These are phyloP conservation scores for Ramaria sp. DNA, from an alignment of 768 basidiomycete species.

Conservation along the genomic window DNA sequence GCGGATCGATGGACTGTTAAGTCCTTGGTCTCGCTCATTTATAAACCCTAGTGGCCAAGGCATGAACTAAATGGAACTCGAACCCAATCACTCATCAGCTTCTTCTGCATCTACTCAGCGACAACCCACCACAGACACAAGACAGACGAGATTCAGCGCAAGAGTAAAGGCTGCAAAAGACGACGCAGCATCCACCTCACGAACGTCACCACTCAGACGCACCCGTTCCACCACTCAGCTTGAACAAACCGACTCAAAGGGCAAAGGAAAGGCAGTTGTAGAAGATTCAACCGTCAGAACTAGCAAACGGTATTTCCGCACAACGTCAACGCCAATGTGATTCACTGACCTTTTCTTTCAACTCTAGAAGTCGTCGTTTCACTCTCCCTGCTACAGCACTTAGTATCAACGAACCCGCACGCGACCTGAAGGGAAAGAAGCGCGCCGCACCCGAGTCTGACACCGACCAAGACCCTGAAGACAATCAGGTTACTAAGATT, in stretches of 20 bases:
- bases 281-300: slow-evolving; percentile 1
- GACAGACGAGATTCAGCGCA: slow-evolving; percentile 9
- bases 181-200: not conserved
- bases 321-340: not conserved
- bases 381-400: slow-evolving; percentile 31
- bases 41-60: slow-evolving; percentile 7
- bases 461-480: slow-evolving; percentile 36
- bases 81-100: slow-evolving; percentile 9
- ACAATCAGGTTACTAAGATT: slow-evolving; percentile 45
- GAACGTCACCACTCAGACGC: not conserved
- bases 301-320: not conserved
- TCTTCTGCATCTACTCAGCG: slow-evolving; percentile 3
- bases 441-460: slow-evolving; percentile 63
- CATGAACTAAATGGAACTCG: slow-evolving; percentile 12
- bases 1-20: slow-evolving; percentile 8
- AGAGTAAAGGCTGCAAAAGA: slow-evolving; percentile 3
- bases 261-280: not conserved
- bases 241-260: slow-evolving; percentile 6
- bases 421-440: slow-evolving; percentile 87
- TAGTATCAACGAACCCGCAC: slow-evolving; percentile 66
- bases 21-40: slow-evolving; percentile 1
- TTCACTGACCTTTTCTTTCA: not conserved
- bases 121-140: slow-evolving; percentile 1
- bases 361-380: slow-evolving; percentile 47
- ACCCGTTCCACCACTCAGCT: slow-evolving; percentile 10